Base-by-base conservation (phyloP, 2,329 filamentous ascomycete species). In the Hypoxylon sp. region DNA sequence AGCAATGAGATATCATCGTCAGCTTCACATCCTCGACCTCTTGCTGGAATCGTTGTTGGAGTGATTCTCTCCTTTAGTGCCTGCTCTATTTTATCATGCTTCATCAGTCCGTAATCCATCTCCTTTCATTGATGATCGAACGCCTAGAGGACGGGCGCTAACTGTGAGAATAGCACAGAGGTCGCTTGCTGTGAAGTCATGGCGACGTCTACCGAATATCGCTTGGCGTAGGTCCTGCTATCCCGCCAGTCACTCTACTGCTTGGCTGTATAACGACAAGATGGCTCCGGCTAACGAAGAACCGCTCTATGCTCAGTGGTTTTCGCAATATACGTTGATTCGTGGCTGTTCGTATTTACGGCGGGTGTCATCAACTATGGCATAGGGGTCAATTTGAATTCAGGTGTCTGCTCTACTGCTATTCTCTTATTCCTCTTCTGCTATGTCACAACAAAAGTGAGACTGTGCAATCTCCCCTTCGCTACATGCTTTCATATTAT, bases 361-460 rank as follows among this genome's bases (percentile, higher is more conserved):
- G 87, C 88, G 2, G 84, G 85, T 1, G 79, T 91, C 6, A 74
- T 91, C 7, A 84, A 88, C 62, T 85, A 87, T 67, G 85, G 87
- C 0, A 82, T 89, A 61, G 87, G 87, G 1, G 81, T 90, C 56
- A 86, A 89, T 68, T 82, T 80, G 14, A 86, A 82, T 22, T 72
- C 79, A 2, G 73, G 76, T 1, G 81, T 87, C 3, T 91, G 89
- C 74, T 84, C 87, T 49, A 83, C 85, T 5, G 87, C 88, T 6
- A 88, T 91, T 44, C 70, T 90, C 5, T 79, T 91, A 0, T 91
- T 89, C 74, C 81, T 91, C 1, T 79, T 85, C 5, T 90, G 85
- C 70, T 91, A 91, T 73, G 82, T 91, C 57, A 87, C 86, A 1
- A 89, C 88, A 2, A 91, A 91, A 80, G 85, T 90, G 58, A 64